phyloP scores from a whole-genome alignment of 148 eudicot species.

The Diospyros lotus region DNA sequence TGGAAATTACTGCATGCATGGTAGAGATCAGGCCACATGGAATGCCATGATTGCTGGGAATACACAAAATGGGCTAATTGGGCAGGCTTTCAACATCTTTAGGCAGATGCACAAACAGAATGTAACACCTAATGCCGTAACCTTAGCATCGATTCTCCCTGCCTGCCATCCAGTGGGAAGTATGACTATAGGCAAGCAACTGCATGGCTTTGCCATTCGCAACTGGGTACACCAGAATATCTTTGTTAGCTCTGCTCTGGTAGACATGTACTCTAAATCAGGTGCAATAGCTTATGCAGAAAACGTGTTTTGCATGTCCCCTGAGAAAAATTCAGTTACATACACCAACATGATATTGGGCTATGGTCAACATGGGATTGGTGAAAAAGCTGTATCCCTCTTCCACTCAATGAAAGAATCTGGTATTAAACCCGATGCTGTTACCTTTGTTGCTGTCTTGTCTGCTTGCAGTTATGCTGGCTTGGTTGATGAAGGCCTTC shows the following conservation, averaged over 20 bases:
- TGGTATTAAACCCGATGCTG: conserved; percentile 60
- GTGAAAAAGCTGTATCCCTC: conserved; percentile 46
- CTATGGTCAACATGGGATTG: conserved; percentile 87
- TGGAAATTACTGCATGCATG: conserved; percentile 28
- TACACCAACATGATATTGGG: conserved; percentile 88
- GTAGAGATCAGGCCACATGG: conserved; percentile 80
- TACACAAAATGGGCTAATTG: conserved; percentile 57
- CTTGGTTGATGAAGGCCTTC: conserved; percentile 76
- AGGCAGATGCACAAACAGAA: conserved; percentile 57
- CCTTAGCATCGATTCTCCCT: conserved; percentile 78
- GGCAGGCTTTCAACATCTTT: conserved; percentile 51
- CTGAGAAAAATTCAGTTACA: conserved; percentile 58
- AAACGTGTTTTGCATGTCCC: conserved; percentile 40
- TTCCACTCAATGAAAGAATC: conserved; percentile 57
- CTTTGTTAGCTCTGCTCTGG: conserved; percentile 70
- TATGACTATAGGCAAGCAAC: conserved; percentile 55
- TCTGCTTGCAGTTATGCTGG: conserved; percentile 92
- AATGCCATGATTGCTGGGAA: conserved; percentile 75
- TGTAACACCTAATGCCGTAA: conserved; percentile 68
- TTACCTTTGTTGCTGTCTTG: conserved; percentile 73
- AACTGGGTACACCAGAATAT: conserved; percentile 57
- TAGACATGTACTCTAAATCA: conserved; percentile 86
- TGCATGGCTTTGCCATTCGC: conserved; percentile 70
- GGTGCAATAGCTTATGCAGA: conserved; percentile 64
- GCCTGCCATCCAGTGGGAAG: conserved; percentile 63